Percentiles rank a stretch among this genome's conserved stretches.
Conservation (phyloP, 139 green algal species). For the Chlamydomonas sphaeroides region DNA sequence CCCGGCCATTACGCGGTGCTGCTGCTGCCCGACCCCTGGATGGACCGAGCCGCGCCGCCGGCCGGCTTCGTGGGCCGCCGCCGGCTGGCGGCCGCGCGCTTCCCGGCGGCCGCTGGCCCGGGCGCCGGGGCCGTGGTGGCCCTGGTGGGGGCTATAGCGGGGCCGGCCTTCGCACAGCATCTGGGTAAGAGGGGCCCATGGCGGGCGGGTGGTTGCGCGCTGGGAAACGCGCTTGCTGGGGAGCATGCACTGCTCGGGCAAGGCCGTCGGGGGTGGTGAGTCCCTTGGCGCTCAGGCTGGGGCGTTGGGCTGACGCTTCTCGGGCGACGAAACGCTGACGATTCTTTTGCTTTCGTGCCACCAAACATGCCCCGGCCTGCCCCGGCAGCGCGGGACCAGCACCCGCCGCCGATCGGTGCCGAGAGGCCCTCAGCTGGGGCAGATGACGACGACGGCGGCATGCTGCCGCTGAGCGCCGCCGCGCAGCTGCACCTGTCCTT, state of each 20-base stretch:
- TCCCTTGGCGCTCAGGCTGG: no score
- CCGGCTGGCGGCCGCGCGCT: background rate
- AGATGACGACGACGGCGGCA: background rate
- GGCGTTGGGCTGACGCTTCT: no score
- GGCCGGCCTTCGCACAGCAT: conserved; percentile 4
- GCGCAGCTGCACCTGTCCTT: conserved; percentile 49
- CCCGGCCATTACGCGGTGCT: conserved; percentile 25
- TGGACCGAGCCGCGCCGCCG: background rate
- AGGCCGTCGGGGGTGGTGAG: no score
- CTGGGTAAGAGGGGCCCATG: background rate
- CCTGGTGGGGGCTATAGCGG: background rate
- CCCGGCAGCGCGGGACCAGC: no score
- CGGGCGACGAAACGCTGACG: no score
- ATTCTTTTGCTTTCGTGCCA: no score
- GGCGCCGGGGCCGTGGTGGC: background rate
- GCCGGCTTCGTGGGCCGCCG: conserved; percentile 6
- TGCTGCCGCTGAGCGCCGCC: conserved; percentile 12
- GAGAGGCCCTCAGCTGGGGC: no score
- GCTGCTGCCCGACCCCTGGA: conserved; percentile 13
- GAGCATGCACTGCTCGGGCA: no score
- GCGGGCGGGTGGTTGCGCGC: no score
- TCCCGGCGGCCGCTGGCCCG: background rate
- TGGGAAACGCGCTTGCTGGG: no score
- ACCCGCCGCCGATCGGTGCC: no score
- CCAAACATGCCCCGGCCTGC: no score